phyloP scores from a whole-genome alignment of 371 early-diverging fungal genomes.

The Rhizomucor pusillus region DNA sequence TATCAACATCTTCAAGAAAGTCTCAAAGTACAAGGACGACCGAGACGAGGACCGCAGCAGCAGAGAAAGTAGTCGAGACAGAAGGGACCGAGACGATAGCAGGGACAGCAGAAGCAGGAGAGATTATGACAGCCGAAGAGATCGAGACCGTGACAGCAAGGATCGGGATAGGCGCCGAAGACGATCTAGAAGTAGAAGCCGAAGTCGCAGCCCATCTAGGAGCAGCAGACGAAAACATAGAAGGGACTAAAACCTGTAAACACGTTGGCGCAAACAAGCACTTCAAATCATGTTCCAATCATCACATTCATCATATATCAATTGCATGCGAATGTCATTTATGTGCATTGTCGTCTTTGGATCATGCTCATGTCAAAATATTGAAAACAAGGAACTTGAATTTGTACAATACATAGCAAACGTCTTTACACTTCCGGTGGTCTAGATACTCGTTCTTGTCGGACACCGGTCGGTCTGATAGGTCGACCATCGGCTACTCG shows the following conservation, averaged over 20 bases:
- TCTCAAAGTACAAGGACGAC: constrained; percentile 30
- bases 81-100: constrained; percentile 4
- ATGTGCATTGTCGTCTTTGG: too few species aligned
- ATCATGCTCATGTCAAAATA: too few species aligned
- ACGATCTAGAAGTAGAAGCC: constrained; percentile 5
- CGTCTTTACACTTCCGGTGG: too few species aligned
- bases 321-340: too few species aligned
- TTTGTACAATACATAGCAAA: too few species aligned
- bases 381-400: too few species aligned
- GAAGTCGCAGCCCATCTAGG: constrained; percentile 9
- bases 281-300: too few species aligned
- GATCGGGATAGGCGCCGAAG: constrained; percentile 12
- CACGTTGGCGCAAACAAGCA: too few species aligned
- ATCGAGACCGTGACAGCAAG: constrained; percentile 1
- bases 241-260: neutral
- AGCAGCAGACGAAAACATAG: constrained; percentile 7
- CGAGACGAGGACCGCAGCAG: constrained; percentile 8
- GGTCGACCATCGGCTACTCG: constrained; percentile 32
- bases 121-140: too few species aligned
- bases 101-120: constrained; percentile 8
- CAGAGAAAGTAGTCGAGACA: constrained; percentile 3
- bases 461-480: constrained; percentile 38
- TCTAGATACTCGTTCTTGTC: neutral
- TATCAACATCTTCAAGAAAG: constrained; percentile 42
- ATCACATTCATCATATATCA: too few species aligned